phyloP scores from a whole-genome alignment of 2,329 filamentous ascomycete species.

The Dothiorella sarmentorum region DNA sequence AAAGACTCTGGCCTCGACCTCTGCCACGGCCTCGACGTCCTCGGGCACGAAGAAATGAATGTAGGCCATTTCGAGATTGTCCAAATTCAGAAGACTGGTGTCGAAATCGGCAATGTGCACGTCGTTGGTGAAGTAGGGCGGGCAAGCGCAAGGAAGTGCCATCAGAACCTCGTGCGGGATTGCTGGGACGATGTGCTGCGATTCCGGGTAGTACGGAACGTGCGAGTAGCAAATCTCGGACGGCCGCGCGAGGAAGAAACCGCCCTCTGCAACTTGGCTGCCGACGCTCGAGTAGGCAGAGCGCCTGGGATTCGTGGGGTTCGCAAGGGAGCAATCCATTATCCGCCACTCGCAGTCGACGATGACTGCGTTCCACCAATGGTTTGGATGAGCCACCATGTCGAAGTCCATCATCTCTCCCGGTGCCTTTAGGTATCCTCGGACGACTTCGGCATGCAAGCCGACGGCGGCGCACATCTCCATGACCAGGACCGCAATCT shows the following conservation, averaged over 20 bases:
- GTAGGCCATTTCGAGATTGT: constrained; percentile 91
- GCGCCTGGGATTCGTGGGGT: constrained; percentile 82
- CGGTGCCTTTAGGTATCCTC: constrained; percentile 85
- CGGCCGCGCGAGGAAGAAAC: constrained; percentile 91
- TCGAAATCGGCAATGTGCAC: constrained; percentile 86
- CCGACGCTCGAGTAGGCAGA: constrained; percentile 70
- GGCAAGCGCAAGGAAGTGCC: constrained; percentile 79
- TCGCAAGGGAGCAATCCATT: constrained; percentile 89
- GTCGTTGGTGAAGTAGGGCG: constrained; percentile 79
- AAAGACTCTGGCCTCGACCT: constrained; percentile 82
- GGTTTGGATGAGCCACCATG: constrained; percentile 81
- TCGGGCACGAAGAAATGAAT: constrained; percentile 81
- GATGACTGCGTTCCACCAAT: constrained; percentile 96
- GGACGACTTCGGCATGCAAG: constrained; percentile 79
- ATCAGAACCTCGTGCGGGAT: constrained; percentile 82
- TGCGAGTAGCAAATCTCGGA: constrained; percentile 94
- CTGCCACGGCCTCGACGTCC: constrained; percentile 87
- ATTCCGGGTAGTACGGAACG: constrained; percentile 78
- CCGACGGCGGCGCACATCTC: constrained; percentile 94
- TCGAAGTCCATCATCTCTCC: constrained; percentile 73
- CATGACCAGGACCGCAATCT: constrained; percentile 81
- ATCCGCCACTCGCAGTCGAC: constrained; percentile 95
- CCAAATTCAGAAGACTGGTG: constrained; percentile 78
- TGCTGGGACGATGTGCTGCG: constrained; percentile 90
- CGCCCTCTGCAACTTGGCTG: constrained; percentile 70